These are phyloP conservation scores for Solanum tarapatanum DNA, from an alignment of 257 asterid genomes.

Conservation along the genomic window DNA sequence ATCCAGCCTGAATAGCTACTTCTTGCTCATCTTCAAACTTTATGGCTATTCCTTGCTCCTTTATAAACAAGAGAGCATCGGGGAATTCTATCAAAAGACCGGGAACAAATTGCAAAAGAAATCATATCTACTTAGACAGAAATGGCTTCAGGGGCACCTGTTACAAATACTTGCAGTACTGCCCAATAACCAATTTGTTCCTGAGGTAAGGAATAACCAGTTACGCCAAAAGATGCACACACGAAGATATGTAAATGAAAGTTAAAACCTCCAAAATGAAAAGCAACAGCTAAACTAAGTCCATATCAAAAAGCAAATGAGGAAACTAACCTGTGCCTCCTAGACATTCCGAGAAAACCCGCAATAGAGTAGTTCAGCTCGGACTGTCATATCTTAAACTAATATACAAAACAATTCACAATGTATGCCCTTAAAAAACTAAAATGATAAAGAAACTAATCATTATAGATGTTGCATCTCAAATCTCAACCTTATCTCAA, in stretches of 20 bases:
- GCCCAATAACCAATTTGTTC: background rate
- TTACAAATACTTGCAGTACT: background rate
- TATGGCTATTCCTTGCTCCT: constrained; percentile 10
- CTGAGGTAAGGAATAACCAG: background rate
- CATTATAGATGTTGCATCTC: background rate
- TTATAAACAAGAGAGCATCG: background rate
- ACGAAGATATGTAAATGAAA: background rate
- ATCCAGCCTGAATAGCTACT: background rate
- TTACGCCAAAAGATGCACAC: background rate
- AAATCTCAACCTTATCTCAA: background rate
- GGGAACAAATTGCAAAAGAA: background rate
- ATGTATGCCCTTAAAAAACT: background rate
- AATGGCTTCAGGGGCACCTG: background rate
- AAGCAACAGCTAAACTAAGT: background rate
- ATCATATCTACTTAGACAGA: background rate
- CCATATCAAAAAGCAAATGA: background rate
- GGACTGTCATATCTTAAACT: background rate
- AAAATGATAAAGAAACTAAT: background rate
- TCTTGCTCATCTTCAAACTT: background rate
- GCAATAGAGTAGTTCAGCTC: background rate
- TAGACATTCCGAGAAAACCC: background rate
- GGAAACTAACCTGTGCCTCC: background rate
- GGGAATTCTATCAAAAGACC: background rate
- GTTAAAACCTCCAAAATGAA: background rate
- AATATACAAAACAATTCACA: background rate